Conservation (phyloP, 2,329 filamentous ascomycete genomes). For the Berkeleyomyces basicola region DNA sequence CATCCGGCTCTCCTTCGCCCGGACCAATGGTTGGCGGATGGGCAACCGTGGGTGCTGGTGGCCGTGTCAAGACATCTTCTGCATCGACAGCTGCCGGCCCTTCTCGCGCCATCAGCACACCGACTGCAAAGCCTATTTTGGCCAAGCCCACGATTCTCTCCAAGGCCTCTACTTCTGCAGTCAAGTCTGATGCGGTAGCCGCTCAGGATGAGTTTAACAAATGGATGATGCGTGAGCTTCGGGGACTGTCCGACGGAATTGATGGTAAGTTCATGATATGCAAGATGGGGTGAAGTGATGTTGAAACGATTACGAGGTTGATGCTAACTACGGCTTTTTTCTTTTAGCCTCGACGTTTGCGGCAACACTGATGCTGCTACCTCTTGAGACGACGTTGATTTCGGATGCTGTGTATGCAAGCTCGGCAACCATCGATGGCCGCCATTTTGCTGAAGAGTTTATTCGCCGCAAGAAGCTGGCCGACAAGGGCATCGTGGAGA, state of each 20-base stretch:
- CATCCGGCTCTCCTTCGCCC: slow-evolving; percentile 74
- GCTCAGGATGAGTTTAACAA: slow-evolving; percentile 89
- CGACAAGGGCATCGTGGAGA: slow-evolving; percentile 76
- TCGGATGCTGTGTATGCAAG: slow-evolving; percentile 78
- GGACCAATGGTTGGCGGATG: slow-evolving; percentile 74
- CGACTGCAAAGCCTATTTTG: slow-evolving; percentile 28
- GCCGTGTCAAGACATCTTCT: slow-evolving; percentile 64
- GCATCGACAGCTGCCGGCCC: neutral
- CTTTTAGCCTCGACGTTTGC: slow-evolving; percentile 62
- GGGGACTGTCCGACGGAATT: slow-evolving; percentile 43
- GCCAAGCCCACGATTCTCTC: slow-evolving; percentile 32
- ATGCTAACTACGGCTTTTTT: neutral
- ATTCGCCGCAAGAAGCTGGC: slow-evolving; percentile 83
- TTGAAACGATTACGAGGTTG: slow-evolving; percentile 15
- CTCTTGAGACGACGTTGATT: slow-evolving; percentile 63
- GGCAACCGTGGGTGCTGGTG: slow-evolving; percentile 89
- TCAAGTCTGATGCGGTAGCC: slow-evolving; percentile 20
- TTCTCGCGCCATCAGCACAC: slow-evolving; percentile 27
- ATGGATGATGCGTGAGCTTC: slow-evolving; percentile 72
- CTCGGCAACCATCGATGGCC: slow-evolving; percentile 78
- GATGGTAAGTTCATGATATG: slow-evolving; percentile 32
- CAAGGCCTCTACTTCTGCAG: slow-evolving; percentile 33
- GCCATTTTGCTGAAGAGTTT: slow-evolving; percentile 88
- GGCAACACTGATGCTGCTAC: slow-evolving; percentile 55
- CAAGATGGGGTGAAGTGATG: slow-evolving; percentile 3